Base-by-base conservation (phyloP, 23 red algal species). In the Gracilaria vermiculophylla region DNA sequence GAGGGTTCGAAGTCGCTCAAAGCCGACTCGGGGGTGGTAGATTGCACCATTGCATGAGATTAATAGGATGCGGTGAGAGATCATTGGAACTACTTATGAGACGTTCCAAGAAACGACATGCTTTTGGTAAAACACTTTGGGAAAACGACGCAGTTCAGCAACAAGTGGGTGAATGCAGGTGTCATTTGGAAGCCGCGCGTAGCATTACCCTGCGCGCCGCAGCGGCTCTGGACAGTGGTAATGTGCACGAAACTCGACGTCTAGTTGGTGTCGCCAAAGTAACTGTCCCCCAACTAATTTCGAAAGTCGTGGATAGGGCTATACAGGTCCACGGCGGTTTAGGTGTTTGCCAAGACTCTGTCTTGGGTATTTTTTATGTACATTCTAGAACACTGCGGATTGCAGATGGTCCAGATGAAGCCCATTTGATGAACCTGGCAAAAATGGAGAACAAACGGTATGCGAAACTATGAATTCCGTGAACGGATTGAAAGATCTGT, bases 361-460 rank as follows among this genome's bases (percentile, higher is more conserved):
- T 91, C 37, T 53, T 97, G 57, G 64, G 77, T 12, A 45, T 80
- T 40, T 48, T 93, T 20, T 94, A 66, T 48, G 90, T 80, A n/a
- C 62, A 87, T 53, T 74, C 88, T 36, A 56, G 95, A 51, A 72
- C 85, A 1, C 71, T 97, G 31, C 76, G 95, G 14, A 71, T 97
- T n/a, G 95, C 95, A 44, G 95, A 97, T 56, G 95, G 95, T 31
- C 95, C 95, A 14, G 95, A 97, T 53, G 95, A 93, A 60, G 95
- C 94, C 4, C 95, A 97, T 53, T 47, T 67, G 29, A 23, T 81
- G 44, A 78, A 73, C 13, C 17, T 91, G 42, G 87, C 73, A 43
- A 81, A 80, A 34, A 69, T 71, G 45, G 87, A 91, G 66, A 67
- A 55, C 4, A 53, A 50, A 48, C 13, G 27, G 3, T 53, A 5